Conservation (phyloP, 2,329 filamentous ascomycete species). For the Colletotrichum agaves region DNA sequence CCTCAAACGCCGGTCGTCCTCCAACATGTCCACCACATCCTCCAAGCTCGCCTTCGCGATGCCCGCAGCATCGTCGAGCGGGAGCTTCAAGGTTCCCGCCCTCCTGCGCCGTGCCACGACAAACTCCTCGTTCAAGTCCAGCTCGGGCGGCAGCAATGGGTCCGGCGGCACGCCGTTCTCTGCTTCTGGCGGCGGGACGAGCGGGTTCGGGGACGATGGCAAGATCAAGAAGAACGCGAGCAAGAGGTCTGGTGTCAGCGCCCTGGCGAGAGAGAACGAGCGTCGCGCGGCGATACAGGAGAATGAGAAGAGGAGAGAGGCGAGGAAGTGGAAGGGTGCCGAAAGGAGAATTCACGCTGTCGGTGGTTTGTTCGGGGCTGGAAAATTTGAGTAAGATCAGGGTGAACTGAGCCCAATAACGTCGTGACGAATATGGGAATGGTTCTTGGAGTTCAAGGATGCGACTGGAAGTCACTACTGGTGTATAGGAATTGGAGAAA, state of each 20-base stretch:
- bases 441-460: neutral
- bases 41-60: slow-evolving; percentile 66
- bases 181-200: slow-evolving; percentile 16
- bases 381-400: slow-evolving; percentile 59
- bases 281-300: slow-evolving; percentile 64
- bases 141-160: slow-evolving; percentile 39
- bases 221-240: slow-evolving; percentile 70
- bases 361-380: slow-evolving; percentile 67
- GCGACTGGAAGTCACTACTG: neutral
- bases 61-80: slow-evolving; percentile 49
- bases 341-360: slow-evolving; percentile 67
- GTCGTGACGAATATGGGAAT: slow-evolving; percentile 7
- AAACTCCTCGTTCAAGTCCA: slow-evolving; percentile 61
- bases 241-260: slow-evolving; percentile 70
- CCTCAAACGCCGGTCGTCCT: slow-evolving; percentile 68
- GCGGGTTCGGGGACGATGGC: slow-evolving; percentile 54
- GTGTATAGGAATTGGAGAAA: neutral
- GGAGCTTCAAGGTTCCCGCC: slow-evolving; percentile 73
- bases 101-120: slow-evolving; percentile 80
- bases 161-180: neutral
- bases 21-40: slow-evolving; percentile 44
- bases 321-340: slow-evolving; percentile 66
- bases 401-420: neutral
- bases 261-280: slow-evolving; percentile 69
- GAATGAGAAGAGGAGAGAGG: slow-evolving; percentile 67